Percentiles rank a stretch among this genome's conserved stretches.
Evolutionary conservation across 164 flowering plant species (phyloP).

Genomic region (Taxillus chinensis): DNA sequence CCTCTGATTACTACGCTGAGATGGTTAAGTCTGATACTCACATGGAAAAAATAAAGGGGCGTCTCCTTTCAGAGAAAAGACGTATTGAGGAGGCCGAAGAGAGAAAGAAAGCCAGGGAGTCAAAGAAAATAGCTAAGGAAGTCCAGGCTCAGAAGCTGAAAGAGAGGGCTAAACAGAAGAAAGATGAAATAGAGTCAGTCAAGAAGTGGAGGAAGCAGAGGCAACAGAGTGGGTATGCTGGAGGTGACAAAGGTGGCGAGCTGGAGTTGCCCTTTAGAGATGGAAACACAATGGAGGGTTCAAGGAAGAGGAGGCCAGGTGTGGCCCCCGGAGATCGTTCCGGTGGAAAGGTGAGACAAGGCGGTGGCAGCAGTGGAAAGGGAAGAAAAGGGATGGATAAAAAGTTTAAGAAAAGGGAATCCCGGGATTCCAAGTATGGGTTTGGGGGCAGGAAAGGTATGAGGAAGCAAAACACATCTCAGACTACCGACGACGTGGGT

Average conservation of each 20-base stretch:
- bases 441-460: slow-evolving; percentile 59
- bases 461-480: slow-evolving; percentile 81
- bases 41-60: slow-evolving; percentile 74
- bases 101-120: slow-evolving; percentile 84
- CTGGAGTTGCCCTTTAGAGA: slow-evolving; percentile 30
- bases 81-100: slow-evolving; percentile 80
- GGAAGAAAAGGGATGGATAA: background rate
- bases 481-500: slow-evolving; percentile 48
- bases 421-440: slow-evolving; percentile 18
- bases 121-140: slow-evolving; percentile 71
- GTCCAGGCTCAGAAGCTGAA: slow-evolving; percentile 71
- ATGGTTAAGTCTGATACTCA: slow-evolving; percentile 85
- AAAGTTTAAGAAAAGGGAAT: background rate
- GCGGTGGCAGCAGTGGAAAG: background rate
- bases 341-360: background rate
- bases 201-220: slow-evolving; percentile 97
- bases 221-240: slow-evolving; percentile 60
- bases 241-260: slow-evolving; percentile 32
- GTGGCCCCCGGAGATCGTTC: slow-evolving; percentile 2
- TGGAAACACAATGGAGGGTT: background rate
- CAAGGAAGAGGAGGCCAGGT: background rate
- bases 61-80: slow-evolving; percentile 63
- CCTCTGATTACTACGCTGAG: slow-evolving; percentile 85
- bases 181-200: slow-evolving; percentile 70
- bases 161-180: slow-evolving; percentile 79